Evolutionary conservation across 192 early-diverging fungal species (phyloP).

Genomic region (Linnemannia exigua): DNA sequence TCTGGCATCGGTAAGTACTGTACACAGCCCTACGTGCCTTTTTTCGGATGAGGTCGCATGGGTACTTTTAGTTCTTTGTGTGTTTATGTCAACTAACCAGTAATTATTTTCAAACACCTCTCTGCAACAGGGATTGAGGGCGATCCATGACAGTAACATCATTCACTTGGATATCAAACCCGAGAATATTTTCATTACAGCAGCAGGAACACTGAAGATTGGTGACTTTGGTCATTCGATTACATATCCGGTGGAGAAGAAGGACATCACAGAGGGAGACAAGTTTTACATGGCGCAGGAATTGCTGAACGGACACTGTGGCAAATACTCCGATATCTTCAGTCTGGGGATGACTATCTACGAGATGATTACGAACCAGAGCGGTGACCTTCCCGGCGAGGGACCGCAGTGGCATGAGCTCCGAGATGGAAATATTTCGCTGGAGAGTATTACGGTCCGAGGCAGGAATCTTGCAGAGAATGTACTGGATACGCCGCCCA

Average conservation of each 20-base stretch:
- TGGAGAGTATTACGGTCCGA: slow-evolving; percentile 27
- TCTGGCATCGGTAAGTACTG: slow-evolving; percentile 63
- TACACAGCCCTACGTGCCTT: neutral
- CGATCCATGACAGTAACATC: slow-evolving; percentile 78
- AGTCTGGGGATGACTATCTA: slow-evolving; percentile 93
- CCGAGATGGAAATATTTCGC: slow-evolving; percentile 73
- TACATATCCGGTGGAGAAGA: slow-evolving; percentile 66
- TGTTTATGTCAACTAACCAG: neutral
- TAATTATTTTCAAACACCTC: slow-evolving; percentile 26
- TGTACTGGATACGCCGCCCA: neutral
- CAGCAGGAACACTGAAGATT: slow-evolving; percentile 80
- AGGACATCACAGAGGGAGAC: slow-evolving; percentile 88
- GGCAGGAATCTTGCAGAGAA: neutral
- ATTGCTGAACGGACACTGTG: slow-evolving; percentile 76
- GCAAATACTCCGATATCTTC: slow-evolving; percentile 90
- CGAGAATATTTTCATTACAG: slow-evolving; percentile 83
- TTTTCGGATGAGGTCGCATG: neutral
- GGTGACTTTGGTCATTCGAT: slow-evolving; percentile 94
- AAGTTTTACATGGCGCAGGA: slow-evolving; percentile 95
- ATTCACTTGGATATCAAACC: slow-evolving; percentile 96
- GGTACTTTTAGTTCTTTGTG: neutral
- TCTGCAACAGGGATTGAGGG: slow-evolving; percentile 68
- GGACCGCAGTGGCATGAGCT: slow-evolving; percentile 91
- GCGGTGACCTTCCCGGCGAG: slow-evolving; percentile 88
- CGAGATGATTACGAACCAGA: slow-evolving; percentile 82